Conservation (phyloP, 805 yeast species). For the Yarrowia deformans region DNA sequence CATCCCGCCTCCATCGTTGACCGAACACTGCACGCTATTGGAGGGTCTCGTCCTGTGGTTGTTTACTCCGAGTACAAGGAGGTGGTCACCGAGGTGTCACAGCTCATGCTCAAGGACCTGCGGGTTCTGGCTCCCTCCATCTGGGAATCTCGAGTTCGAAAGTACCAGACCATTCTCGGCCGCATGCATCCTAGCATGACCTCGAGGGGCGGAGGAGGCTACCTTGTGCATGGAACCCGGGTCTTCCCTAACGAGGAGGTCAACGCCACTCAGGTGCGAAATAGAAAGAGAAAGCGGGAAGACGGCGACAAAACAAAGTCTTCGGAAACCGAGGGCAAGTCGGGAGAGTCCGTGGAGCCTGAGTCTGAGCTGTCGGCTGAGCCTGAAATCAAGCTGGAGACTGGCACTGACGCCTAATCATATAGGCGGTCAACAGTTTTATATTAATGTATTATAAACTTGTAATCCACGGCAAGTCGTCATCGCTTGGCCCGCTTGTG, state of each 20-base stretch:
- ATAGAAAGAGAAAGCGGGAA: constrained; percentile 27
- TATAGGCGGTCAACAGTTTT: not conserved
- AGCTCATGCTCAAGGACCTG: constrained; percentile 68
- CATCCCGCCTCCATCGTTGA: constrained; percentile 71
- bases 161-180: constrained; percentile 92
- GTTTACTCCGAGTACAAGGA: constrained; percentile 85
- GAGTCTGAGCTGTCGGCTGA: constrained; percentile 11
- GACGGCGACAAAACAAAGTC: constrained; percentile 27
- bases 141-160: constrained; percentile 80
- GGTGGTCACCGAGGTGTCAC: constrained; percentile 73
- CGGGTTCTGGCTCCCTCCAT: constrained; percentile 83
- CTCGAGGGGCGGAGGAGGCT: constrained; percentile 91
- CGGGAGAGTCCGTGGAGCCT: constrained; percentile 17
- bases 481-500: constrained; percentile 7
- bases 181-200: constrained; percentile 96
- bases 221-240: constrained; percentile 74
- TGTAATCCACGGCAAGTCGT: too few species aligned
- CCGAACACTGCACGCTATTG: constrained; percentile 65
- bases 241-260: constrained; percentile 64
- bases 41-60: constrained; percentile 88
- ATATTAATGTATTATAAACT: constrained; percentile 13
- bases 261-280: constrained; percentile 36
- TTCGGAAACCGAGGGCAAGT: constrained; percentile 11
- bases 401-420: not conserved
- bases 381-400: constrained; percentile 6